Conservation (phyloP, 768 basidiomycete species). For the Auriculariales sp. region DNA sequence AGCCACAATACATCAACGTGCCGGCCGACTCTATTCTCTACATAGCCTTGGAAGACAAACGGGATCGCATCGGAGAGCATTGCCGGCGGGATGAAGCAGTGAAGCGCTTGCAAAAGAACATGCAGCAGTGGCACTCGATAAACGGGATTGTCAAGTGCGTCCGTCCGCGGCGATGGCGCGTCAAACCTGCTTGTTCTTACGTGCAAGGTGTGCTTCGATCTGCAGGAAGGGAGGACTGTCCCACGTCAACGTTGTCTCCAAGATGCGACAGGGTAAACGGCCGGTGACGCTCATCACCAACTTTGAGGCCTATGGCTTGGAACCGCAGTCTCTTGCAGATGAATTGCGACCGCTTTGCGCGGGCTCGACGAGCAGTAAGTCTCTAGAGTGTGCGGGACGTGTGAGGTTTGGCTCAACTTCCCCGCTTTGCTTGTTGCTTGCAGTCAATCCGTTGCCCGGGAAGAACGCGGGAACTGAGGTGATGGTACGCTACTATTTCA, state of each 20-base stretch:
- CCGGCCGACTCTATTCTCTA: slow-evolving; percentile 24
- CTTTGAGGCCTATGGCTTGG: slow-evolving; percentile 61
- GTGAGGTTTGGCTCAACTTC: neutral
- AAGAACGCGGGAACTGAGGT: slow-evolving; percentile 51
- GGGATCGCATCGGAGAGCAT: slow-evolving; percentile 9
- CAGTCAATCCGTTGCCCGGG: slow-evolving; percentile 49
- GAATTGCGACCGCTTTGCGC: slow-evolving; percentile 67
- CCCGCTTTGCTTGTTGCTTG: neutral
- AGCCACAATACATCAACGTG: slow-evolving; percentile 60
- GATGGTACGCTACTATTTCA: no score
- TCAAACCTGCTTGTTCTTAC: neutral
- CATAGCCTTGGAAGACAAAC: slow-evolving; percentile 17
- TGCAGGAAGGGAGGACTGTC: slow-evolving; percentile 61
- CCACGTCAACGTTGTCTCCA: slow-evolving; percentile 54
- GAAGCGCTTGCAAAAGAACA: slow-evolving; percentile 38
- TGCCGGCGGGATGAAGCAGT: slow-evolving; percentile 40
- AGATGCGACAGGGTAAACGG: slow-evolving; percentile 66
- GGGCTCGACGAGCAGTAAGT: slow-evolving; percentile 59
- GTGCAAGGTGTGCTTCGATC: neutral
- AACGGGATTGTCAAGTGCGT: slow-evolving; percentile 48
- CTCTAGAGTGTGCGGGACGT: neutral
- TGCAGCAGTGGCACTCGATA: slow-evolving; percentile 71
- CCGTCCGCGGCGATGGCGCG: slow-evolving; percentile 2
- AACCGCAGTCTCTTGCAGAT: slow-evolving; percentile 61
- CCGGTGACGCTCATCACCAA: slow-evolving; percentile 63